Conservation (phyloP, 495 filamentous ascomycete species). For the Pyrenula massariospora region DNA sequence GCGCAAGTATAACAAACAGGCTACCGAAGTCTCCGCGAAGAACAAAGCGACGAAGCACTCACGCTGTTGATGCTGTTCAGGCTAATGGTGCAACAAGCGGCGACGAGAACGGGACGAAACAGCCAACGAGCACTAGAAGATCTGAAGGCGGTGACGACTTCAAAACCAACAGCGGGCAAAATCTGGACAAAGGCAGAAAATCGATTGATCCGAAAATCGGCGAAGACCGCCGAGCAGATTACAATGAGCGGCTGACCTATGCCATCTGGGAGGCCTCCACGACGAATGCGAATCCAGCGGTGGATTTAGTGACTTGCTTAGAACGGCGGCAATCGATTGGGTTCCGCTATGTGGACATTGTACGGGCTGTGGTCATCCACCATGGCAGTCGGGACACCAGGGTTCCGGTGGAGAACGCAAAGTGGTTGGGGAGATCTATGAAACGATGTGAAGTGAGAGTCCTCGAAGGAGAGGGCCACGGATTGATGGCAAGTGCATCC, state of each 20-base stretch:
- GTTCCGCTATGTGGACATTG: slow-evolving; percentile 95
- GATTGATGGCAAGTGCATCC: slow-evolving; percentile 84
- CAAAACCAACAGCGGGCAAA: not conserved
- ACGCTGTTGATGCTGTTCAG: slow-evolving; percentile 12
- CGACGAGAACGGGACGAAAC: not conserved
- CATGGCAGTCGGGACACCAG: slow-evolving; percentile 85
- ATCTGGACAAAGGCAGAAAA: not conserved
- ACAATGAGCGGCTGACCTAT: slow-evolving; percentile 78
- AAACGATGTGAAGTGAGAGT: slow-evolving; percentile 81
- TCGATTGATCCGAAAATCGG: not conserved
- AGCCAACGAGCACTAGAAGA: not conserved
- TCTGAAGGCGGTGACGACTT: not conserved
- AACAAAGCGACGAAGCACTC: slow-evolving; percentile 46
- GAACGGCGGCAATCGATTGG: slow-evolving; percentile 87
- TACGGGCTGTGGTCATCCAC: slow-evolving; percentile 78
- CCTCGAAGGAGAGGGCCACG: slow-evolving; percentile 87
- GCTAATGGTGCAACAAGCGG: slow-evolving; percentile 1
- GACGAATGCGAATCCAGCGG: slow-evolving; percentile 81
- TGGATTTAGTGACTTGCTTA: slow-evolving; percentile 85
- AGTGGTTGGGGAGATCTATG: slow-evolving; percentile 93
- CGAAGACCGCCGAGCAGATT: slow-evolving; percentile 59
- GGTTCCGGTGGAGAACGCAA: slow-evolving; percentile 89
- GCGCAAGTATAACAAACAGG: slow-evolving; percentile 75
- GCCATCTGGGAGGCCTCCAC: slow-evolving; percentile 94
- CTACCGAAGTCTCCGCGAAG: slow-evolving; percentile 61